A percentile compares a stretch with the other conserved stretches of the same genome.
These are phyloP conservation scores for Cupressus sempervirens DNA, from an alignment of 75 land plant genomes.

Conservation along the genomic window DNA sequence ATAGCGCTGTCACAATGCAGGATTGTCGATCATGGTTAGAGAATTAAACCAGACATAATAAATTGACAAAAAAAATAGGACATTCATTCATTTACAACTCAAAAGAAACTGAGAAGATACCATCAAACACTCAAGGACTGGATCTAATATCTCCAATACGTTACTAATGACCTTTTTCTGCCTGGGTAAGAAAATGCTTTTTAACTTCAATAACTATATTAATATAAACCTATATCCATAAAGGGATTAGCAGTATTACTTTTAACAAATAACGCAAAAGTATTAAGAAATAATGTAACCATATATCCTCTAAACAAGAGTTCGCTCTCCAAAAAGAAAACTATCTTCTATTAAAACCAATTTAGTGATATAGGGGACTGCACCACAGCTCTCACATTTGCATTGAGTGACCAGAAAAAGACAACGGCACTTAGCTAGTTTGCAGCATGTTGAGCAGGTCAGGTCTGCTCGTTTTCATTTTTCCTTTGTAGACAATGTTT, in stretches of 20 bases:
- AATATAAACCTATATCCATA: background rate
- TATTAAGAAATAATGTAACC: background rate
- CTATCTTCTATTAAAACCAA: background rate
- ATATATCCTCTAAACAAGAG: background rate
- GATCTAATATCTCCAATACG: background rate
- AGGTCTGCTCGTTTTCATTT: background rate
- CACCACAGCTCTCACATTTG: conserved; percentile 6
- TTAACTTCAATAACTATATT: background rate
- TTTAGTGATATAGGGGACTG: background rate
- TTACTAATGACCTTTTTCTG: background rate
- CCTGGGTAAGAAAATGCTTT: background rate
- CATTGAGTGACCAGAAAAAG: background rate
- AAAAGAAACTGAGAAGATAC: background rate
- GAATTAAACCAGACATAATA: background rate
- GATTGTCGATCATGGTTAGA: background rate
- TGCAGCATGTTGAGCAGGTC: background rate
- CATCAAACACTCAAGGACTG: background rate
- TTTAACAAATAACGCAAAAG: conserved; percentile 3
- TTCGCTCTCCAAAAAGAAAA: background rate
- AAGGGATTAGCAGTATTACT: conserved; percentile 7
- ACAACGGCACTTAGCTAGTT: background rate
- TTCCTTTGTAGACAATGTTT: background rate
- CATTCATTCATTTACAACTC: conserved; percentile 1
- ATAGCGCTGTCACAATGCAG: background rate
- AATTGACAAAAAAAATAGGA: background rate